A percentile compares a stretch with the other conserved stretches of the same genome.
Evolutionary conservation across 2,329 filamentous ascomycete species (phyloP).

Genomic region (Fusarium burgessii): DNA sequence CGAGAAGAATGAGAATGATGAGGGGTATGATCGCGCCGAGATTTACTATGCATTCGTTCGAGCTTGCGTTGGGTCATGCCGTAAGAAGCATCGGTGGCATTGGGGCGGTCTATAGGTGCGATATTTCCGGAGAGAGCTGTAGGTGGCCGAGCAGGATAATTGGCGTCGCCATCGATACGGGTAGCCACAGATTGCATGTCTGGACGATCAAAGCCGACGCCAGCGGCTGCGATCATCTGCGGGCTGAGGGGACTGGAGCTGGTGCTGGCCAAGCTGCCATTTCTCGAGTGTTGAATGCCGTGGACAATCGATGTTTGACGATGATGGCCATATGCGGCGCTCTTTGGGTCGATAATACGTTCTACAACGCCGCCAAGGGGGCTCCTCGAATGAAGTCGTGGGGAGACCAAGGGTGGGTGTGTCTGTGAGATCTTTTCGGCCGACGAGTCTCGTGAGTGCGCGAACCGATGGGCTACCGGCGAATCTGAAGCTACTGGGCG

Average conservation of each 20-base stretch:
- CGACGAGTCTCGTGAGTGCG: constrained; percentile 70
- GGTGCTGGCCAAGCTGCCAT: constrained; percentile 86
- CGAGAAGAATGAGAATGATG: constrained; percentile 82
- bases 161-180: constrained; percentile 60
- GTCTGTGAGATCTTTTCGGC: constrained; percentile 62
- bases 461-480: constrained; percentile 55
- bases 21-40: constrained; percentile 77
- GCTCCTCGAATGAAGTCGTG: constrained; percentile 57
- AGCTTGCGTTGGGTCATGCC: constrained; percentile 63
- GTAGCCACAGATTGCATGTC: constrained; percentile 61
- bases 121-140: constrained; percentile 61
- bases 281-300: constrained; percentile 92
- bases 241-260: constrained; percentile 88
- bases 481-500: constrained; percentile 58
- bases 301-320: constrained; percentile 97
- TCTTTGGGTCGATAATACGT: constrained; percentile 67
- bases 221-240: constrained; percentile 81
- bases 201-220: constrained; percentile 65
- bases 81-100: constrained; percentile 58
- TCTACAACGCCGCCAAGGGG: constrained; percentile 60
- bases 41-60: constrained; percentile 74
- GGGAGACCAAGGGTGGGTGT: constrained; percentile 50
- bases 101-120: constrained; percentile 58
- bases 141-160: constrained; percentile 56
- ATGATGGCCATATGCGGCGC: constrained; percentile 81